These are phyloP conservation scores for Trichoderma sp. DNA, from an alignment of 2,329 filamentous ascomycete genomes.

Conservation along the genomic window DNA sequence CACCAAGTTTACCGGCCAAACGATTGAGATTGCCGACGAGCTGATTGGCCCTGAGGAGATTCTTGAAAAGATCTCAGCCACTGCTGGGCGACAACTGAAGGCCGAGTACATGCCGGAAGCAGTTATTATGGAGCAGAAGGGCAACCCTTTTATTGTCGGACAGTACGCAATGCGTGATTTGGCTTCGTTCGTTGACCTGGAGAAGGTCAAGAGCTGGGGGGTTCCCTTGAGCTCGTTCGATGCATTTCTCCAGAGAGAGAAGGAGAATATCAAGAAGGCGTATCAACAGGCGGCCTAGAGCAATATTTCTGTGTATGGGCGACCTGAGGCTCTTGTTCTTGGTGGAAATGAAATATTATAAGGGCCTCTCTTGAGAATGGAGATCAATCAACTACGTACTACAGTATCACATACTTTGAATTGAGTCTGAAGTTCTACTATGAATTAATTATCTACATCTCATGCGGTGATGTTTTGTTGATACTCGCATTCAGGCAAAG, in stretches of 20 bases:
- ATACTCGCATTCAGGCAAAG: not conserved
- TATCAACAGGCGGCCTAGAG: not conserved
- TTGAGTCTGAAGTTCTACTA: not conserved
- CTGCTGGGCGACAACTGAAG: constrained; percentile 40
- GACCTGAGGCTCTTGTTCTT: not conserved
- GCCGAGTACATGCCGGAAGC: constrained; percentile 44
- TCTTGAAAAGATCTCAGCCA: constrained; percentile 39
- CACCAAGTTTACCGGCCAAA: constrained; percentile 42
- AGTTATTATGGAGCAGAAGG: constrained; percentile 41
- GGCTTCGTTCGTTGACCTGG: constrained; percentile 40
- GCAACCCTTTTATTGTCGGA: constrained; percentile 42
- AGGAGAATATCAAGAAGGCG: not conserved
- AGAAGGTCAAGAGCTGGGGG: constrained; percentile 33
- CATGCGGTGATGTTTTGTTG: not conserved
- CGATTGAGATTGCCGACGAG: constrained; percentile 47
- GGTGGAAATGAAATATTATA: not conserved
- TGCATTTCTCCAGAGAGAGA: not conserved
- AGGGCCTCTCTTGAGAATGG: not conserved
- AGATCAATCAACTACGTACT: not conserved
- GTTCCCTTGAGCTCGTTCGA: not conserved
- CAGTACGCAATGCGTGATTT: constrained; percentile 43
- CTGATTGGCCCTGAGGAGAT: constrained; percentile 41
- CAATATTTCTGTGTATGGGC: not conserved
- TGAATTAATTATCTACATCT: not conserved
- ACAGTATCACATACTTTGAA: not conserved